These are phyloP conservation scores for Phaeomoniella chlamydospora DNA, from an alignment of 2,329 filamentous ascomycete species.

Conservation along the genomic window DNA sequence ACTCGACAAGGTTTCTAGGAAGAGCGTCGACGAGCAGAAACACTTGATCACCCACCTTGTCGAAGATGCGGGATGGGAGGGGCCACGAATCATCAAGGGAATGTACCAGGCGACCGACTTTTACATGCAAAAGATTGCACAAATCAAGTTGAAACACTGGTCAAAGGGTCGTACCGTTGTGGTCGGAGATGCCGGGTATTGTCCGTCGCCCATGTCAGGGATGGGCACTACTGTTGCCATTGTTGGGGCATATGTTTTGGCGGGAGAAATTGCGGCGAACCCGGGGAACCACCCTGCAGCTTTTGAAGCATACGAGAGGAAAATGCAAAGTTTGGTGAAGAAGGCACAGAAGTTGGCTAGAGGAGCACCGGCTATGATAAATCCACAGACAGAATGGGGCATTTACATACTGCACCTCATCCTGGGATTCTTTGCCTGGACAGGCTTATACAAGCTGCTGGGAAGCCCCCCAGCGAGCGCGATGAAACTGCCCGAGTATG, in stretches of 20 bases:
- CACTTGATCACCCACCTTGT: slow-evolving; percentile 15
- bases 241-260: slow-evolving; percentile 7
- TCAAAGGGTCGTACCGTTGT: slow-evolving; percentile 14
- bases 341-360: slow-evolving; percentile 13
- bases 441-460: background rate
- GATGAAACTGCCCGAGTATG: too few relatives aligned
- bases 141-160: slow-evolving; percentile 17
- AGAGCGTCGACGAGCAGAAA: slow-evolving; percentile 13
- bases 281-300: slow-evolving; percentile 6
- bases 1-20: slow-evolving; percentile 4
- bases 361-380: slow-evolving; percentile 5
- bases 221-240: slow-evolving; percentile 9
- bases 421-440: background rate
- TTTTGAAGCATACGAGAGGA: slow-evolving; percentile 11
- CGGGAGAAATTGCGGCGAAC: slow-evolving; percentile 4
- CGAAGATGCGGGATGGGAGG: slow-evolving; percentile 22
- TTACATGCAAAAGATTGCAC: slow-evolving; percentile 25
- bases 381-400: slow-evolving; percentile 2
- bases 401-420: background rate
- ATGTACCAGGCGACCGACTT: slow-evolving; percentile 28
- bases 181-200: slow-evolving; percentile 7
- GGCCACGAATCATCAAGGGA: slow-evolving; percentile 19
- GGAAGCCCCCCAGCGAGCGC: too few relatives aligned
- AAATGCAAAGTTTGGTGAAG: slow-evolving; percentile 12
- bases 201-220: slow-evolving; percentile 6